phyloP scores from a whole-genome alignment of 768 basidiomycete species.

The Gyrodon lividus region DNA sequence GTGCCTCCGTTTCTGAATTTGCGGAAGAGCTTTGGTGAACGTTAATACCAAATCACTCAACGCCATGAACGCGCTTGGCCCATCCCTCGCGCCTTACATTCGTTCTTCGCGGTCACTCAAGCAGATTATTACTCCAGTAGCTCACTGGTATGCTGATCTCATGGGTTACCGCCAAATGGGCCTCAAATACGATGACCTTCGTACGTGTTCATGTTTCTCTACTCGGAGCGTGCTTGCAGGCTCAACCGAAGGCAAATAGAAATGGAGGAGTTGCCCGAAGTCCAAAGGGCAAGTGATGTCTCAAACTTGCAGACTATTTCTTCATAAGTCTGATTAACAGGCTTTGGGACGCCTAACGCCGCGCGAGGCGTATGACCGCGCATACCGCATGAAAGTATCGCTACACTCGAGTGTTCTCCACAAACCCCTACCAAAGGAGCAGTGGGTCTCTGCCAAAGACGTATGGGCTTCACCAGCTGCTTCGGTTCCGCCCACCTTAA shows the following conservation, averaged over 20 bases:
- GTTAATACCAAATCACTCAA: slow-evolving; percentile 7
- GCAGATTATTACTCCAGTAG: slow-evolving; percentile 71
- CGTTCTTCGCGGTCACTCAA: slow-evolving; percentile 66
- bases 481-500: slow-evolving; percentile 8
- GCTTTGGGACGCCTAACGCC: slow-evolving; percentile 80
- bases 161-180: slow-evolving; percentile 86
- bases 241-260: slow-evolving; percentile 39
- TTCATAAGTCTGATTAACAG: slow-evolving; percentile 40
- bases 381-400: slow-evolving; percentile 84
- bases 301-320: background rate
- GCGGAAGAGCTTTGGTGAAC: slow-evolving; percentile 21
- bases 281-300: slow-evolving; percentile 63
- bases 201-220: slow-evolving; percentile 47
- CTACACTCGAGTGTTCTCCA: slow-evolving; percentile 76
- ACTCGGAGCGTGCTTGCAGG: background rate
- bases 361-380: slow-evolving; percentile 84
- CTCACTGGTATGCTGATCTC: slow-evolving; percentile 77
- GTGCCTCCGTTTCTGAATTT: slow-evolving; percentile 16
- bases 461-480: slow-evolving; percentile 43
- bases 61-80: slow-evolving; percentile 55
- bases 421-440: slow-evolving; percentile 71
- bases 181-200: slow-evolving; percentile 92
- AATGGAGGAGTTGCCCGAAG: slow-evolving; percentile 72
- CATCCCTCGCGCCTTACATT: slow-evolving; percentile 76
- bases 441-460: slow-evolving; percentile 76